phyloP scores from a whole-genome alignment of 257 asterid species.

The Petunia axillaris region DNA sequence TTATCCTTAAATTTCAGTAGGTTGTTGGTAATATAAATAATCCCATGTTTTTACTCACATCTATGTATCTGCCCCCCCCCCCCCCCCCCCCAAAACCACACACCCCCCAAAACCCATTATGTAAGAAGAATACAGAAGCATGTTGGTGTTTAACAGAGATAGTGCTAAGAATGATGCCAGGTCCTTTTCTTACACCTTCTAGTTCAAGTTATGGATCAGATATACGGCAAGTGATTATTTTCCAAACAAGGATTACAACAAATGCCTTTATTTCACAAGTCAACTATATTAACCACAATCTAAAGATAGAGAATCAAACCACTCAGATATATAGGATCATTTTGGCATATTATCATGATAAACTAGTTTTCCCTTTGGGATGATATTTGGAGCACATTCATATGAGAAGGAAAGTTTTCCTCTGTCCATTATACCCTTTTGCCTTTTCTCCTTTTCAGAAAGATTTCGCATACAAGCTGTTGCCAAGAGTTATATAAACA shows the following conservation, averaged over 20 bases:
- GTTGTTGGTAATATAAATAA: too few species aligned
- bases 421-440: not conserved
- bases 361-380: not conserved
- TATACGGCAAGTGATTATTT: not conserved
- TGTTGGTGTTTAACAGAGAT: not conserved
- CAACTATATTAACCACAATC: not conserved
- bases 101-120: not conserved
- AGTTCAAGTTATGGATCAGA: not conserved
- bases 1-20: not conserved
- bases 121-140: not conserved
- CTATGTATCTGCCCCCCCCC: too few species aligned
- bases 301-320: not conserved
- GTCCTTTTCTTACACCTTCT: not conserved
- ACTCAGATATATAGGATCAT: not conserved
- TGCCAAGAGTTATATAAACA: conserved; percentile 7
- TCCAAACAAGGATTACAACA: not conserved
- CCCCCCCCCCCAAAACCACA: not conserved
- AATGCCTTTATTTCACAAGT: not conserved
- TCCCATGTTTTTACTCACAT: too few species aligned
- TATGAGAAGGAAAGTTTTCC: not conserved
- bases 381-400: conserved; percentile 1
- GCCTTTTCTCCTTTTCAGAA: conserved; percentile 16
- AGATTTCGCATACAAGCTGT: not conserved
- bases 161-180: not conserved
- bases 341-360: not conserved